Evolutionary conservation across 1,139 yeast species (phyloP).

Genomic region (Suhomyces wounanorum): DNA sequence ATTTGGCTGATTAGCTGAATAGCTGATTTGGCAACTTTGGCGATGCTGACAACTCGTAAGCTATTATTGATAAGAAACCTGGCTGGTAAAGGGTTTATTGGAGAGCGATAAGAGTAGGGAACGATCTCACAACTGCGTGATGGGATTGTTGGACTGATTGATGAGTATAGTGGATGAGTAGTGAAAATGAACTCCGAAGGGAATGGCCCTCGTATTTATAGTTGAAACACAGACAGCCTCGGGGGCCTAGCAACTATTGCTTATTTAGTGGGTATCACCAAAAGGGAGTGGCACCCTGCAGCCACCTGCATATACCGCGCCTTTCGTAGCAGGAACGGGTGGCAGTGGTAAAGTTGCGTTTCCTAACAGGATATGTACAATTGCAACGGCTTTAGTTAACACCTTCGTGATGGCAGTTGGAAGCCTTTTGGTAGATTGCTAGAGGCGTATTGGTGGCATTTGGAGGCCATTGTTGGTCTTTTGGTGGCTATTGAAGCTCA

Average conservation of each 20-base stretch:
- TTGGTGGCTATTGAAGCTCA: too few relatives aligned
- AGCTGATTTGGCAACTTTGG: neutral
- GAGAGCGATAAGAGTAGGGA: too few relatives aligned
- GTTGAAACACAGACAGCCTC: neutral
- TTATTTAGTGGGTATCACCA: neutral
- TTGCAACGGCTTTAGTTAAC: neutral
- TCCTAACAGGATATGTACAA: neutral
- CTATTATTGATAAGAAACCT: neutral
- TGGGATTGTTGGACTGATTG: too few relatives aligned
- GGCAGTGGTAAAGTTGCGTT: neutral
- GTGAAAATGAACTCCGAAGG: neutral
- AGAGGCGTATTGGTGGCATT: too few relatives aligned
- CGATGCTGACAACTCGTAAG: neutral
- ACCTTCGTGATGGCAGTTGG: too few relatives aligned
- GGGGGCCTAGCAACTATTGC: constrained; percentile 4
- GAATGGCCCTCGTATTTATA: neutral
- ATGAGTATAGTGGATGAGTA: neutral
- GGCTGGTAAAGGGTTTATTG: too few relatives aligned
- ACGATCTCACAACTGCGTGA: too few relatives aligned
- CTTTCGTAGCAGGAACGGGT: neutral
- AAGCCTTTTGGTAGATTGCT: too few relatives aligned
- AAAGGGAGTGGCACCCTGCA: neutral
- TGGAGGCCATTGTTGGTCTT: too few relatives aligned
- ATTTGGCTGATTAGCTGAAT: too few relatives aligned
- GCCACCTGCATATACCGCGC: neutral